Base-by-base conservation (phyloP, 2,329 filamentous ascomycete genomes). In the Botrytis fragariae region DNA sequence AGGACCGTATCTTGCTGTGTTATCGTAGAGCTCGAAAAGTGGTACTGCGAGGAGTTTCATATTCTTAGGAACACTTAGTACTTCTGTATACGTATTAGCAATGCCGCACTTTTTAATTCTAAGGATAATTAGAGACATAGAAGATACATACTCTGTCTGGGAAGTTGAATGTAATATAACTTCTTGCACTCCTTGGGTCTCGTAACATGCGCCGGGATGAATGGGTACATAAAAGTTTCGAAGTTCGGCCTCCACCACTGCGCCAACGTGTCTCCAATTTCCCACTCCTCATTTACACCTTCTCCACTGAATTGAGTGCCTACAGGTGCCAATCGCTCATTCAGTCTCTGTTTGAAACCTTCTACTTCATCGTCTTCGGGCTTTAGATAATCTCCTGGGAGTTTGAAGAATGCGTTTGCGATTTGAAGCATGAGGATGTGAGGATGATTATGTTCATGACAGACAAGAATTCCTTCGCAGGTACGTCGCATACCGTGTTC, bases 201-300 rank as follows among this genome's bases (percentile, higher is more conserved):
- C 29, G 95, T 98, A 75, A 98, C 94, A 84, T 99, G 96, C 29
- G 95, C 94, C 12, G 96, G 96, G 73, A 98, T 92, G 83, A 98
- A 99, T 0, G 96, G 96, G 82, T 99, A 99, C 94, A 99, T 98
- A 87, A 98, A 98, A 3, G 96, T 98, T 86, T 99, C 96, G 82
- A 98, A 98, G 86, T 98, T 99, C 71, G 96, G 96, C 73, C 96
- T 88, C 94, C 95, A 99, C 96, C 96, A 99, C 84, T 98, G 95
- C 71, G 96, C 95, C 73, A 99, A 87, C 67, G 95, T 97, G 82
- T 98, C 96, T 78, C 93, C 94, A 78, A 99, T 90, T 82, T 97
- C 89, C 96, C 96, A 99, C 81, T 97, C 94, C 76, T 93, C 93
- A 82, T 95, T 95, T 79, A 96, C 93, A 68, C 93, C 93, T 82